Evolutionary conservation across 768 basidiomycete species (phyloP).

Genomic region (Rhizopogon vinicolor): DNA sequence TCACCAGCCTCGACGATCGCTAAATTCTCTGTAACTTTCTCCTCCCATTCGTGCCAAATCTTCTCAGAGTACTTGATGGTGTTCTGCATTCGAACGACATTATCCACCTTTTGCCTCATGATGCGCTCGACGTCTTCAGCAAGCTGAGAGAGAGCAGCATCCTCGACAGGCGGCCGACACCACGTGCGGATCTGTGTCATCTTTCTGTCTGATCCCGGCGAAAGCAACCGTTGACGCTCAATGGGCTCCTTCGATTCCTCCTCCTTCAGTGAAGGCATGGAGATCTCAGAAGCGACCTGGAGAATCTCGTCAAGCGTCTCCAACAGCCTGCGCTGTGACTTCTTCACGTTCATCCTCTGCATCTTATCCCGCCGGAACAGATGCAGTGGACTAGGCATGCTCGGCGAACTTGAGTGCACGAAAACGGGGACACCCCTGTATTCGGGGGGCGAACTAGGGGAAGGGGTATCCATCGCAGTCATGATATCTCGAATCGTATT

Average conservation of each 20-base stretch:
- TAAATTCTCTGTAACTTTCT: slow-evolving; percentile 70
- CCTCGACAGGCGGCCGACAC: slow-evolving; percentile 82
- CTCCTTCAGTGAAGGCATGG: slow-evolving; percentile 85
- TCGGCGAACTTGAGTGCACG: slow-evolving; percentile 65
- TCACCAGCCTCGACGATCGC: slow-evolving; percentile 54
- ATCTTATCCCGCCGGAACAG: slow-evolving; percentile 74
- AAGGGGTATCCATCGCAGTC: slow-evolving; percentile 68
- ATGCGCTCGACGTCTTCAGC: slow-evolving; percentile 85
- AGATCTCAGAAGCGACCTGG: slow-evolving; percentile 72
- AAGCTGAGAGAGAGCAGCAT: slow-evolving; percentile 77
- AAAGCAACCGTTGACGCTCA: slow-evolving; percentile 86
- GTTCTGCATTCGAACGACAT: slow-evolving; percentile 93
- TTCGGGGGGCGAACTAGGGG: slow-evolving; percentile 63
- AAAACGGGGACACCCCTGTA: slow-evolving; percentile 88
- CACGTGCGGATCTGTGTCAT: slow-evolving; percentile 81
- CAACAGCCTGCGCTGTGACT: slow-evolving; percentile 73
- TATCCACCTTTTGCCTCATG: slow-evolving; percentile 91
- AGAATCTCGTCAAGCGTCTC: slow-evolving; percentile 87
- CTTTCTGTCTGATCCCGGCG: slow-evolving; percentile 84
- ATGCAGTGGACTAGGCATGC: slow-evolving; percentile 70
- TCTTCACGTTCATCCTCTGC: slow-evolving; percentile 77
- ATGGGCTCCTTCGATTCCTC: slow-evolving; percentile 90
- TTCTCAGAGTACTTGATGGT: slow-evolving; percentile 97
- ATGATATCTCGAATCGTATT: slow-evolving; percentile 80
- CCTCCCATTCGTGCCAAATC: slow-evolving; percentile 96